These are phyloP conservation scores for Talaromyces marneffei DNA, from an alignment of 2,329 filamentous ascomycete species.

Conservation along the genomic window DNA sequence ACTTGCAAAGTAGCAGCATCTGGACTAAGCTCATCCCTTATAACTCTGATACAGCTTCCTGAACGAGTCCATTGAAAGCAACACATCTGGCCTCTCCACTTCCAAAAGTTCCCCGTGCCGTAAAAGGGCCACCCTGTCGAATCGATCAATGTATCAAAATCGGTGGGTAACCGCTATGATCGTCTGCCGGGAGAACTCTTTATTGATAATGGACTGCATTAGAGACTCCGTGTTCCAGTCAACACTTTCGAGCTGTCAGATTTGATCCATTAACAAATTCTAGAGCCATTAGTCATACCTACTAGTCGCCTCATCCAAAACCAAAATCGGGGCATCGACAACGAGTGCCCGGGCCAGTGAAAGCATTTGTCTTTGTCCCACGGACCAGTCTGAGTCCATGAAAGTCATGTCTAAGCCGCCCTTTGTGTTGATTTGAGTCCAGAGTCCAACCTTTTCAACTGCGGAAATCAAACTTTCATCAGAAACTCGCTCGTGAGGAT, in stretches of 20 bases:
- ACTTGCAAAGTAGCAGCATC: too few relatives aligned
- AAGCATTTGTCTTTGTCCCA: conserved; percentile 60
- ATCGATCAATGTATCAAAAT: conserved; percentile 41
- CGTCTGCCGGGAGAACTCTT: conserved; percentile 51
- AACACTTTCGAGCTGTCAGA: conserved; percentile 36
- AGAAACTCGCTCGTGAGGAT: background rate
- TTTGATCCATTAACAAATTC: too few relatives aligned
- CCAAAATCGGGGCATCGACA: conserved; percentile 37
- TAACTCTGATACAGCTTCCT: conserved; percentile 26
- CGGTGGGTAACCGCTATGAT: conserved; percentile 55
- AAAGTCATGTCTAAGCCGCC: conserved; percentile 36
- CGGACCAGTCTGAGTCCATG: conserved; percentile 45
- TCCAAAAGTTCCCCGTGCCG: conserved; percentile 32
- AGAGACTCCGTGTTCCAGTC: conserved; percentile 52
- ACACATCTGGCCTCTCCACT: conserved; percentile 28
- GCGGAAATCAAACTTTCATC: conserved; percentile 27
- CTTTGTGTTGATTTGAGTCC: conserved; percentile 30
- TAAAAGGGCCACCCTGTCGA: conserved; percentile 33
- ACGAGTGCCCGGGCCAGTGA: conserved; percentile 57
- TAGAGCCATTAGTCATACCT: conserved; percentile 29
- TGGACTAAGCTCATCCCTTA: too few relatives aligned
- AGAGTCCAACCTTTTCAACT: conserved; percentile 34
- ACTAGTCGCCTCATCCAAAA: conserved; percentile 40
- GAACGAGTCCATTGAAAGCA: conserved; percentile 36
- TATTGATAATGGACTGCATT: conserved; percentile 52